phyloP scores from a whole-genome alignment of 2,329 filamentous ascomycete species.

The Diplocarpon rosae region DNA sequence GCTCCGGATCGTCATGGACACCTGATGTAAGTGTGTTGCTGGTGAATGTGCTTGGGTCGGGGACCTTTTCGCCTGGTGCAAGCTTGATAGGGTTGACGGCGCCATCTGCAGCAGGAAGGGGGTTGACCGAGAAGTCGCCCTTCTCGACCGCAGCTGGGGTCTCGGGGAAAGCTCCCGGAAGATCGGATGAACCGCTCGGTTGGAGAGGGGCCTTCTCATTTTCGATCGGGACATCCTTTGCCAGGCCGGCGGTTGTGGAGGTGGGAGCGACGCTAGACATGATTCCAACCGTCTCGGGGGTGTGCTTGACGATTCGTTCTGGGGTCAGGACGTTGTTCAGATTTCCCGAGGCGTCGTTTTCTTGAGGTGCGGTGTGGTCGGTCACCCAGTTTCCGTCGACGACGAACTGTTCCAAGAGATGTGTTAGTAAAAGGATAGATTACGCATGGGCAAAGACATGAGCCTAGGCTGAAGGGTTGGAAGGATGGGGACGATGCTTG shows the following conservation, averaged over 20 bases:
- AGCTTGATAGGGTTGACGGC: constrained; percentile 72
- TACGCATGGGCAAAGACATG: constrained; percentile 7
- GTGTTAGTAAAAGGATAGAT: constrained; percentile 1
- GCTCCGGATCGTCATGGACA: constrained; percentile 71
- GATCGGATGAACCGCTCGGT: constrained; percentile 31
- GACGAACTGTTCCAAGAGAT: constrained; percentile 56
- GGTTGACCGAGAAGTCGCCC: constrained; percentile 41
- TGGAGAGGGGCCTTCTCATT: constrained; percentile 22
- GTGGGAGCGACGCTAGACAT: constrained; percentile 59
- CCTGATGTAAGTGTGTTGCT: constrained; percentile 59
- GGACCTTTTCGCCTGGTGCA: constrained; percentile 70
- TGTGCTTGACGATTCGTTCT: constrained; percentile 50
- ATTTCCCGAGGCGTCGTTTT: constrained; percentile 74
- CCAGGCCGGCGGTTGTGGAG: constrained; percentile 61
- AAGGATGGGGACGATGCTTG: too few species aligned
- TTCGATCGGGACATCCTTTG: constrained; percentile 55
- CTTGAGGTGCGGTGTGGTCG: constrained; percentile 69
- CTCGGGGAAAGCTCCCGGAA: constrained; percentile 61
- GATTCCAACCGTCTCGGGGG: constrained; percentile 36
- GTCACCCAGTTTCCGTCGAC: constrained; percentile 86
- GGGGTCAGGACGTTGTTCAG: constrained; percentile 84
- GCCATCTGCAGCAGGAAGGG: constrained; percentile 50
- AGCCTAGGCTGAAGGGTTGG: constrained; percentile 8
- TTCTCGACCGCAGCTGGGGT: constrained; percentile 45
- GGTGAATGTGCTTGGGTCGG: constrained; percentile 52